phyloP scores from a whole-genome alignment of 2,329 filamentous ascomycete genomes.

The Atkinsonella texensis region DNA sequence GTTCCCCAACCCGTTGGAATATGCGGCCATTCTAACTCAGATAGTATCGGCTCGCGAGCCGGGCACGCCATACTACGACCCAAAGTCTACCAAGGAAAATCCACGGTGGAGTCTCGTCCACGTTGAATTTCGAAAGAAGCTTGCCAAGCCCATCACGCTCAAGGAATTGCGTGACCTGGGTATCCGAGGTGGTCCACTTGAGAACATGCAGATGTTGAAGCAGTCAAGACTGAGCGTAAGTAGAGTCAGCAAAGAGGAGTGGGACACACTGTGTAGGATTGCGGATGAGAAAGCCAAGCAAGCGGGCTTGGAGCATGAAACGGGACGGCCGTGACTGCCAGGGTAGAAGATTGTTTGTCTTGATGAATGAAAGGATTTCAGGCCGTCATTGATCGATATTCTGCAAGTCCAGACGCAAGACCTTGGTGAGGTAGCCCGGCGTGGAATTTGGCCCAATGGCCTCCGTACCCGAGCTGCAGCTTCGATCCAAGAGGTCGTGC shows the following conservation, averaged over 20 bases:
- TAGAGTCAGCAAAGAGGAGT: slow-evolving; percentile 52
- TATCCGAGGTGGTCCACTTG: slow-evolving; percentile 42
- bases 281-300: slow-evolving; percentile 31
- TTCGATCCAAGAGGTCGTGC: not conserved
- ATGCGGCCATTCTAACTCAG: not conserved
- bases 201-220: slow-evolving; percentile 72
- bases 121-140: slow-evolving; percentile 77
- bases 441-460: not conserved
- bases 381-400: not conserved
- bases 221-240: slow-evolving; percentile 74
- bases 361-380: not conserved
- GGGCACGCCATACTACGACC: slow-evolving; percentile 64
- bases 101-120: slow-evolving; percentile 76
- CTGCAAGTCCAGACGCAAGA: not conserved
- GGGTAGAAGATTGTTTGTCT: not conserved
- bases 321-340: slow-evolving; percentile 1
- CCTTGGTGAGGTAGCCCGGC: not conserved
- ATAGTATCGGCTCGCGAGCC: slow-evolving; percentile 21
- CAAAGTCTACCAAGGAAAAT: slow-evolving; percentile 47
- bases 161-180: slow-evolving; percentile 58
- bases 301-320: slow-evolving; percentile 26
- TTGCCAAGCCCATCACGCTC: slow-evolving; percentile 57
- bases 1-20: not conserved
- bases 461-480: not conserved
- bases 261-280: slow-evolving; percentile 47